These are phyloP conservation scores for Rosa multiflora DNA, from an alignment of 306 rosid species.

Conservation along the genomic window DNA sequence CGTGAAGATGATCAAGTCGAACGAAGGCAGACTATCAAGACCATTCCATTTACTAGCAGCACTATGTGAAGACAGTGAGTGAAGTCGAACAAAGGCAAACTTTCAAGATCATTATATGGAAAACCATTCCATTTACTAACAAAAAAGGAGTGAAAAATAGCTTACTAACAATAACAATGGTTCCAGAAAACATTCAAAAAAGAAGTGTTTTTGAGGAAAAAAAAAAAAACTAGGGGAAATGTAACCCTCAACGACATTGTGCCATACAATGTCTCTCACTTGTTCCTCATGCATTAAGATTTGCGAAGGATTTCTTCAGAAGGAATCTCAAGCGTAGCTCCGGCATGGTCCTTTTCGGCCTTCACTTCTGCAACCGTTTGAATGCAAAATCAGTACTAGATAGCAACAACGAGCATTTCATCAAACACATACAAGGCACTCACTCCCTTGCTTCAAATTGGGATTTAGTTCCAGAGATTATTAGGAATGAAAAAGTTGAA, in stretches of 20 bases:
- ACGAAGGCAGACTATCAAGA: not conserved
- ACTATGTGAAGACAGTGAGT: not conserved
- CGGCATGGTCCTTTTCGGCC: conserved; percentile 75
- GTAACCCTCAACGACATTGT: not conserved
- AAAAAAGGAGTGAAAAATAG: not conserved
- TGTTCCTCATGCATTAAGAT: not conserved
- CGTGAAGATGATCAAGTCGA: not conserved
- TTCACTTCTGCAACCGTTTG: conserved; percentile 54
- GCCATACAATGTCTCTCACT: not conserved
- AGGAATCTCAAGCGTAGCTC: conserved; percentile 89
- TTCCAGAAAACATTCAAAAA: not conserved
- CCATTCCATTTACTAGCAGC: not conserved
- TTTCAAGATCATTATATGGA: not conserved
- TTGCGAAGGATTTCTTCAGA: conserved; percentile 60
- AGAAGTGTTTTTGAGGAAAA: too few relatives aligned
- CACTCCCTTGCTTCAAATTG: not conserved
- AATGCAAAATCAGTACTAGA: not conserved
- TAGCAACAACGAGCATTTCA: not conserved
- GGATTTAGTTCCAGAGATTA: not conserved
- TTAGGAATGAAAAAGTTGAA: not conserved
- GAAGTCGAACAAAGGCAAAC: not conserved
- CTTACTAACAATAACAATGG: not conserved
- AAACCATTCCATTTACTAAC: not conserved
- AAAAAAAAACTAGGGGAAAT: not conserved
- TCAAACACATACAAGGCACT: too few relatives aligned